Base-by-base conservation (phyloP, 345 rosid genomes). In the Eucalyptus paniculata region DNA sequence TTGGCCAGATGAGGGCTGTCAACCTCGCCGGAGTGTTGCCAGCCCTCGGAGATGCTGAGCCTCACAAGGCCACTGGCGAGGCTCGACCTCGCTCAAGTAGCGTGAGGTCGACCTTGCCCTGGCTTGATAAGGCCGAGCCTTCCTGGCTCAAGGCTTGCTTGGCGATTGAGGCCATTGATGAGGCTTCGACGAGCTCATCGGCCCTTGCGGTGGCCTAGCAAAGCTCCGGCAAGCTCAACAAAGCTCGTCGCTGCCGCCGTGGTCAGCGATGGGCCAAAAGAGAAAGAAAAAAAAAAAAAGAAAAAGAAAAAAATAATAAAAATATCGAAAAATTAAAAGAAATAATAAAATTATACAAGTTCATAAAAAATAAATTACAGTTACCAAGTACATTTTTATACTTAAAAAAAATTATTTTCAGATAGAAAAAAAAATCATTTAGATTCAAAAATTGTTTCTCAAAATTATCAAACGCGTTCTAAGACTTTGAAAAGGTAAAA, bases 61-160 rank as follows among this genome's bases (percentile, higher is more conserved):
- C 50, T 49, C 50, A 12, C 0, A 1, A 47, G 14, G 14, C 50
- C 50, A 12, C 1, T 4, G 14, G 3, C 16, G 6, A 49, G 50
- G 16, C 50, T 49, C 0, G 16, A 49, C 16, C 16, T 49, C 5
- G 2, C 50, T 2, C 1, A 49, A 0, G 50, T 49, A 49, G 50
- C 50, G 3, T 3, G 3, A 49, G 50, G 50, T 49, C 3, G 16
- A 6, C 50, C 50, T 49, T 13, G 16, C 50, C 50, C 2, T 13
- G 1, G 50, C 16, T 2, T 13, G 6, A 6, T 5, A 6, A 49
- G 50, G 50, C 2, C 15, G 0, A 49, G 50, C 50, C 50, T 49
- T 0, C 0, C 0, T 2, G 5, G 16, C 50, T 5, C 0, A 2
- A 5, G 50, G 50, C 16, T 49, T 0, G 50, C 50, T 5, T 13